Conservation (phyloP, 192 early-diverging fungal genomes). For the Backusella luteola region DNA sequence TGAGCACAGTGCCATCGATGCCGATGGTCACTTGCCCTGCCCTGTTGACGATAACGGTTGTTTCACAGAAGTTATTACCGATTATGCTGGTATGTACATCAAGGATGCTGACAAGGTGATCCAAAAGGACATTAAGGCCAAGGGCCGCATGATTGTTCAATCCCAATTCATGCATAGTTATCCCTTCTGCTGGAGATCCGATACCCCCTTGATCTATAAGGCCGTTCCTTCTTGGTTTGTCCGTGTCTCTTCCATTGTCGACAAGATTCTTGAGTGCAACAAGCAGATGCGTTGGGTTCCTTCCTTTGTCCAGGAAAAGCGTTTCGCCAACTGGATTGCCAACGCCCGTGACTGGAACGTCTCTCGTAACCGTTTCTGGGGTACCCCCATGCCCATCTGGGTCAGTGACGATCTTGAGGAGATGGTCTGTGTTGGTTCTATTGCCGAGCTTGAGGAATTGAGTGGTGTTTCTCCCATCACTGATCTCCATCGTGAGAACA, state of each 20-base stretch:
- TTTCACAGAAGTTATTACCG: constrained; percentile 74
- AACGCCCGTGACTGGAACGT: constrained; percentile 98
- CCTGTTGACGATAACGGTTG: constrained; percentile 86
- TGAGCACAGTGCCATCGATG: constrained; percentile 73
- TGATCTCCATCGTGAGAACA: constrained; percentile 95
- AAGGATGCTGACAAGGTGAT: constrained; percentile 98
- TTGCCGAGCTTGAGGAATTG: constrained; percentile 85
- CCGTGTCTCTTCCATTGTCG: constrained; percentile 80
- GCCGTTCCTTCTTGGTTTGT: constrained; percentile 98
- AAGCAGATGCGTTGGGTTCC: constrained; percentile 93
- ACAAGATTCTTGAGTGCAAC: constrained; percentile 87
- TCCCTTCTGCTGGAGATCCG: constrained; percentile 98
- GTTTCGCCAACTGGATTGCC: constrained; percentile 96
- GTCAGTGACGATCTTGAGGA: constrained; percentile 90
- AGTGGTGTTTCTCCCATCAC: constrained; percentile 83
- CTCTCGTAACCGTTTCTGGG: constrained; percentile 98
- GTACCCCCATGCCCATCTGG: constrained; percentile 99
- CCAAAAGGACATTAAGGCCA: constrained; percentile 84
- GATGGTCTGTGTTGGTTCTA: constrained; percentile 87
- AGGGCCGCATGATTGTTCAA: constrained; percentile 86
- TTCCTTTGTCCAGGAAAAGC: constrained; percentile 93
- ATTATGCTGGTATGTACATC: constrained; percentile 83
- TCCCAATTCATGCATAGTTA: constrained; percentile 89
- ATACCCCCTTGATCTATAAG: constrained; percentile 96
- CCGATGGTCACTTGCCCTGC: constrained; percentile 84